Evolutionary conservation across 2,329 filamentous ascomycete species (phyloP).

Genomic region (Eutypella sp.): DNA sequence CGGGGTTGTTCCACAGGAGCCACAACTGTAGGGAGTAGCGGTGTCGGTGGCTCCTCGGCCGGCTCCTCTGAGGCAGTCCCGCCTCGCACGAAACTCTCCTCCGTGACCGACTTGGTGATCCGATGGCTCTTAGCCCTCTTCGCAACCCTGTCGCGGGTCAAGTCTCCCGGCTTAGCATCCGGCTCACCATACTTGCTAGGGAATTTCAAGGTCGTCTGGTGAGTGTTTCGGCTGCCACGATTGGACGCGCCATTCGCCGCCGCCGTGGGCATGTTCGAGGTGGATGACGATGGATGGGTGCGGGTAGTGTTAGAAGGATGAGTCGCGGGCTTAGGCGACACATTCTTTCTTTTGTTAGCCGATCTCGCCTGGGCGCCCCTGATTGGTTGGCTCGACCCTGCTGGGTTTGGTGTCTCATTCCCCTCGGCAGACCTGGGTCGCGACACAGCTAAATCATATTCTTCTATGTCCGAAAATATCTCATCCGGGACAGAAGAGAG

Average conservation of each 20-base stretch:
- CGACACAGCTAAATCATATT: constrained; percentile 23
- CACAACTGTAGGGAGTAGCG: constrained; percentile 16
- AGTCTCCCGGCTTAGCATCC: constrained; percentile 10
- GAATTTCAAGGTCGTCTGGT: constrained; percentile 17
- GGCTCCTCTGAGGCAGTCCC: constrained; percentile 16
- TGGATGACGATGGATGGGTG: constrained; percentile 13
- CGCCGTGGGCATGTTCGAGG: constrained; percentile 27
- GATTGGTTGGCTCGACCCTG: constrained; percentile 27
- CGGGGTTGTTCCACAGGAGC: constrained; percentile 17
- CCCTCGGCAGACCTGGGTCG: constrained; percentile 25
- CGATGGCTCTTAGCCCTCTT: constrained; percentile 19
- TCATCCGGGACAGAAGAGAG: constrained; percentile 28
- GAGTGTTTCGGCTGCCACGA: constrained; percentile 7
- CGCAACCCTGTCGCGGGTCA: constrained; percentile 18
- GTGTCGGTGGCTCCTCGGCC: constrained; percentile 14
- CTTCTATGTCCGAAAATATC: constrained; percentile 24
- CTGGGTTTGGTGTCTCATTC: constrained; percentile 28
- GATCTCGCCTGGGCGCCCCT: constrained; percentile 26
- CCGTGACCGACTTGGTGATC: constrained; percentile 17
- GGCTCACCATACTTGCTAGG: constrained; percentile 20
- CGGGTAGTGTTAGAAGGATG: constrained; percentile 19
- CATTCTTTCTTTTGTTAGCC: constrained; percentile 30
- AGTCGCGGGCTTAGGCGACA: constrained; percentile 24
- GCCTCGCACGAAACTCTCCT: constrained; percentile 23
- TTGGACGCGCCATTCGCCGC: constrained; percentile 19